Conservation (phyloP, 73 alveolate species). For the Paraurostyla sp. region DNA sequence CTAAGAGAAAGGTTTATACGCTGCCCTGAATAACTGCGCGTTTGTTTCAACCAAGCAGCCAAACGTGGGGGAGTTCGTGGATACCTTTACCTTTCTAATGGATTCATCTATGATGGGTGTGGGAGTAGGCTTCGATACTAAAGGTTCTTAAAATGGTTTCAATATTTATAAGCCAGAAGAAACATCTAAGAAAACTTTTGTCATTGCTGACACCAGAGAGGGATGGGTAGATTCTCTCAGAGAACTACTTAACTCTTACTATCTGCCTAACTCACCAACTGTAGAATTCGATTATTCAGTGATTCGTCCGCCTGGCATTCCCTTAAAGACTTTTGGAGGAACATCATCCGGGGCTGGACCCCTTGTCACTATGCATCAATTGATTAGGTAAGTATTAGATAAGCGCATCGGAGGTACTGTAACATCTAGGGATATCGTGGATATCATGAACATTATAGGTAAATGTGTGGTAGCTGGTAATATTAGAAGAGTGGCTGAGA, state of each 20-base stretch:
- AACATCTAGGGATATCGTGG: constrained; percentile 75
- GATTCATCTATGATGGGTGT: constrained; percentile 79
- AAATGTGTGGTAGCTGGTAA: constrained; percentile 80
- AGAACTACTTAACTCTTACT: constrained; percentile 40
- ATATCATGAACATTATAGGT: constrained; percentile 81
- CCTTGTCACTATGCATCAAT: constrained; percentile 49
- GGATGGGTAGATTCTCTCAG: constrained; percentile 78
- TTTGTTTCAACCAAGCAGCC: constrained; percentile 69
- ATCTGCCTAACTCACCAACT: constrained; percentile 20
- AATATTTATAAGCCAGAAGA: constrained; percentile 33
- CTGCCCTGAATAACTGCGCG: constrained; percentile 81
- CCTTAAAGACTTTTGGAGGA: constrained; percentile 79
- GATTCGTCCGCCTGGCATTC: constrained; percentile 75
- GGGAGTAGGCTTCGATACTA: constrained; percentile 87
- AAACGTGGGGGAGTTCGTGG: background rate
- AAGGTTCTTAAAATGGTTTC: constrained; percentile 53
- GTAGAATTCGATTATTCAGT: constrained; percentile 61
- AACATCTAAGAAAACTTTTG: background rate
- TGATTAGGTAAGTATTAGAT: constrained; percentile 21
- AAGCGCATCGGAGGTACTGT: background rate
- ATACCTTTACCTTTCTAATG: constrained; percentile 74
- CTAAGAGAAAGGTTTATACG: constrained; percentile 67
- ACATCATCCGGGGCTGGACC: constrained; percentile 79
- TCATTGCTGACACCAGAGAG: constrained; percentile 72
- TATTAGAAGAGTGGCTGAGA: constrained; percentile 79